Conservation (phyloP, 495 filamentous ascomycete species). For the Amniculicola lignicola region DNA sequence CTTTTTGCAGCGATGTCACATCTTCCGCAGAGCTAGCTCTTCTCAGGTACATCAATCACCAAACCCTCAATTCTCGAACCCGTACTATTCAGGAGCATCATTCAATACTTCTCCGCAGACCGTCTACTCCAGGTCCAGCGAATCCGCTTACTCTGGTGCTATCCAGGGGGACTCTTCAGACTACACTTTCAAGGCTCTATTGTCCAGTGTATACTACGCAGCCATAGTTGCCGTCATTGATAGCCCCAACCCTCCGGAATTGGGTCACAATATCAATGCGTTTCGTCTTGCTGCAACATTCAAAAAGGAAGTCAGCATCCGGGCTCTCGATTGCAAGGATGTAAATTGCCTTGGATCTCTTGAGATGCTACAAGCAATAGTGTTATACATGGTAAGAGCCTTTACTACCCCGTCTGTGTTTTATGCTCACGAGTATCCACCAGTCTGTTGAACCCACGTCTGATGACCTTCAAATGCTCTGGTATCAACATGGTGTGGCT, state of each 20-base stretch:
- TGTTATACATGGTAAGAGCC: conserved; percentile 23
- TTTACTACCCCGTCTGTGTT: neutral
- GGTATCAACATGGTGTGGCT: conserved; percentile 11
- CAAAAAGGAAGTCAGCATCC: conserved; percentile 5
- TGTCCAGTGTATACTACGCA: conserved; percentile 26
- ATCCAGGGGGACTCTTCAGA: neutral
- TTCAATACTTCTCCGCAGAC: conserved; percentile 1
- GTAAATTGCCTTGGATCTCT: conserved; percentile 1
- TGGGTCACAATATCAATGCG: conserved; percentile 11
- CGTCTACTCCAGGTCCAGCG: neutral
- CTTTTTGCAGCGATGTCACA: conserved; percentile 5
- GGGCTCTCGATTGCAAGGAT: conserved; percentile 2
- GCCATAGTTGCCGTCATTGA: conserved; percentile 14
- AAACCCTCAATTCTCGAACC: neutral
- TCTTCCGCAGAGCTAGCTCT: neutral
- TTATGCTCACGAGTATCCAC: neutral
- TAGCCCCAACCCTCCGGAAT: conserved; percentile 5
- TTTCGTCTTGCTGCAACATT: conserved; percentile 8
- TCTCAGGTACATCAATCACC: conserved; percentile 1
- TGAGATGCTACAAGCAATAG: conserved; percentile 21
- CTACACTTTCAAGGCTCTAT: conserved; percentile 1
- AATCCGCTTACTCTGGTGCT: neutral
- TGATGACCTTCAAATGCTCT: conserved; percentile 1
- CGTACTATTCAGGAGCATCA: conserved; percentile 1
- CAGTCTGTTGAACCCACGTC: conserved; percentile 7